Evolutionary conservation across 179 eudicot species (phyloP).

Genomic region (Drosera spatulata): DNA sequence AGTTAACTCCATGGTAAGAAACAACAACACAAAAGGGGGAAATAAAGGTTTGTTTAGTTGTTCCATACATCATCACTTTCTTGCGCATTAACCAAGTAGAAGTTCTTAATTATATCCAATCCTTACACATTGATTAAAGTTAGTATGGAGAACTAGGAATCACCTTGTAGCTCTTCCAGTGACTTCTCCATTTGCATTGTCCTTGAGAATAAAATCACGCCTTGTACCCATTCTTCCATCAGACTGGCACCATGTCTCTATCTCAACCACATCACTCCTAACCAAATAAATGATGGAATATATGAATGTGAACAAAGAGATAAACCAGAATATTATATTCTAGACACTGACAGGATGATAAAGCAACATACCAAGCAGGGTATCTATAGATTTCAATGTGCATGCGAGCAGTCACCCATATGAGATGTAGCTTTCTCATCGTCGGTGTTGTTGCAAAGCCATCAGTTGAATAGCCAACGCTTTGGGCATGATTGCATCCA

Average conservation of each 20-base stretch:
- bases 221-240: conserved; percentile 92
- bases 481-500: conserved; percentile 90
- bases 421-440: conserved; percentile 89
- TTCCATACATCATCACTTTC: too few species aligned
- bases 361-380: conserved; percentile 65
- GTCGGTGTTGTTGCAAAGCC: conserved; percentile 89
- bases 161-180: conserved; percentile 98
- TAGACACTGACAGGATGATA: background rate
- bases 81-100: too few species aligned
- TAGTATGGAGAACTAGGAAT: background rate
- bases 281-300: conserved; percentile 7
- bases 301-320: background rate
- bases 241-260: conserved; percentile 94
- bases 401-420: conserved; percentile 98
- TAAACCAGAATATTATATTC: background rate
- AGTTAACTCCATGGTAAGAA: too few species aligned
- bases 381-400: conserved; percentile 89
- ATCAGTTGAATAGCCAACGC: conserved; percentile 95
- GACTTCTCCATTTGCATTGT: conserved; percentile 69
- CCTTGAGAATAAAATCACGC: conserved; percentile 91
- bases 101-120: too few species aligned
- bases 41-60: too few species aligned
- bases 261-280: conserved; percentile 95
- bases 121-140: too few species aligned
- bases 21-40: too few species aligned